phyloP scores from a whole-genome alignment of 352 stramenopile genomes.

The Phytopythium vexans region DNA sequence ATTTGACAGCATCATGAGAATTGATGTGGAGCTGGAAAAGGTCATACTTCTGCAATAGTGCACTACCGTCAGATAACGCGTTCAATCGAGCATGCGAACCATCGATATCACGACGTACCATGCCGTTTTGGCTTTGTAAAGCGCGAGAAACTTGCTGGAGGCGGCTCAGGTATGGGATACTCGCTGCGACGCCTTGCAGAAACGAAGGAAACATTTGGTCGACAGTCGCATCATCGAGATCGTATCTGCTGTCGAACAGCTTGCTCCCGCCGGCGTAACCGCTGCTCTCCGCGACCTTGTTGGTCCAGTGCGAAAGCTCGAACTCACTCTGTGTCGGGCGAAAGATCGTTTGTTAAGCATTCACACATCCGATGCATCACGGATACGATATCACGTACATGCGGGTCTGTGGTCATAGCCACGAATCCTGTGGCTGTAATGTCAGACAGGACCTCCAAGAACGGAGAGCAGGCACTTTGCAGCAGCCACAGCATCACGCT shows the following conservation, averaged over 20 bases:
- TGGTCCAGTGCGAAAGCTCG: not conserved
- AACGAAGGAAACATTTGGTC: conserved; percentile 3
- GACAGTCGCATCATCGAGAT: not conserved
- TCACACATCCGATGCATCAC: not conserved
- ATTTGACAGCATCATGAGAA: too few species aligned
- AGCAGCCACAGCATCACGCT: conserved; percentile 53
- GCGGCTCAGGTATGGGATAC: not conserved
- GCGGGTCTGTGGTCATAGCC: conserved; percentile 39
- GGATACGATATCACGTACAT: conserved; percentile 30
- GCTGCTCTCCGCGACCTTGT: not conserved
- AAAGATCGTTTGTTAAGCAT: too few species aligned
- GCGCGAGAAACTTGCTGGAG: not conserved
- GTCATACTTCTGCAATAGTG: too few species aligned
- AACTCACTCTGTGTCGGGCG: conserved; percentile 4
- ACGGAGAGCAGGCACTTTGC: conserved; percentile 42
- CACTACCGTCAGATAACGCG: too few species aligned
- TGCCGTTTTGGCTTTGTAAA: not conserved
- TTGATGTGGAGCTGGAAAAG: too few species aligned
- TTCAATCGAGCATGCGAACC: too few species aligned
- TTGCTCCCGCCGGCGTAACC: conserved; percentile 3
- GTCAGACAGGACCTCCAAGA: conserved; percentile 49
- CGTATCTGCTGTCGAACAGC: not conserved
- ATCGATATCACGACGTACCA: too few species aligned
- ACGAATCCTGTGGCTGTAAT: conserved; percentile 45
- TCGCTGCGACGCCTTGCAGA: not conserved